These are phyloP conservation scores for Zopfochytrium polystomum DNA, from an alignment of 371 early-diverging fungal species.

Conservation along the genomic window DNA sequence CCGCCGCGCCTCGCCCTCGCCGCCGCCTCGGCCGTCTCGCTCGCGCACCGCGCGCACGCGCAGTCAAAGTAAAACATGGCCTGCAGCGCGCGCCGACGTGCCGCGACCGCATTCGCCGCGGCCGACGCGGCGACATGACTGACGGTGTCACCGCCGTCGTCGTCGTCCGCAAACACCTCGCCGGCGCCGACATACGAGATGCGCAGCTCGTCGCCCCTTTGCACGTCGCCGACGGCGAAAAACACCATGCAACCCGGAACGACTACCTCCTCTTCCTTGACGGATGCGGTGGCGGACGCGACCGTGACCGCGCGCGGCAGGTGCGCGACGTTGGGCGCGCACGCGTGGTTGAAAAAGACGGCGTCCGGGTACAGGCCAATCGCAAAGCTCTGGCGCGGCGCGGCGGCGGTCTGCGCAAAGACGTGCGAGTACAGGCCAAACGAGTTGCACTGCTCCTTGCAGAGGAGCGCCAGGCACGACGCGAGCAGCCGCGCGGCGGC, in stretches of 20 bases:
- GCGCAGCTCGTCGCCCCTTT: conserved; percentile 62
- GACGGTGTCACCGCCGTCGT: not conserved
- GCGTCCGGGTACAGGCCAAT: conserved; percentile 68
- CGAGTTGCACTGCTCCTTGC: conserved; percentile 50
- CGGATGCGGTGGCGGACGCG: not conserved
- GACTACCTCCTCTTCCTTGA: not conserved
- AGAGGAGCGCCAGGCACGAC: conserved; percentile 28
- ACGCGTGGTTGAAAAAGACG: conserved; percentile 78
- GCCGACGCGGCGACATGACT: not conserved
- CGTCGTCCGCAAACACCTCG: conserved; percentile 6
- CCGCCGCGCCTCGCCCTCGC: not conserved
- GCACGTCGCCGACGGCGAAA: conserved; percentile 50
- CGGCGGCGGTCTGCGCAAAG: too few species aligned
- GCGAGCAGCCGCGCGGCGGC: conserved; percentile 7
- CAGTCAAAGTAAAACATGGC: conserved; percentile 69
- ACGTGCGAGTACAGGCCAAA: conserved; percentile 45
- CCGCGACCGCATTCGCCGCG: conserved; percentile 25
- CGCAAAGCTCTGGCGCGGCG: conserved; percentile 44
- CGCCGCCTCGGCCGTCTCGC: conserved; percentile 38
- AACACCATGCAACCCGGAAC: conserved; percentile 51
- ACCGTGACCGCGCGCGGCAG: conserved; percentile 11
- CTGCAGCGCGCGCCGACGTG: conserved; percentile 49
- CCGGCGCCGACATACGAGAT: conserved; percentile 53
- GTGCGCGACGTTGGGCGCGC: conserved; percentile 66
- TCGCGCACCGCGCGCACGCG: conserved; percentile 61